Evolutionary conservation across 2,329 filamentous ascomycete genomes (phyloP), one percentile per base, ranked within the genome.

Genomic region (Pseudocercospora musae): DNA sequence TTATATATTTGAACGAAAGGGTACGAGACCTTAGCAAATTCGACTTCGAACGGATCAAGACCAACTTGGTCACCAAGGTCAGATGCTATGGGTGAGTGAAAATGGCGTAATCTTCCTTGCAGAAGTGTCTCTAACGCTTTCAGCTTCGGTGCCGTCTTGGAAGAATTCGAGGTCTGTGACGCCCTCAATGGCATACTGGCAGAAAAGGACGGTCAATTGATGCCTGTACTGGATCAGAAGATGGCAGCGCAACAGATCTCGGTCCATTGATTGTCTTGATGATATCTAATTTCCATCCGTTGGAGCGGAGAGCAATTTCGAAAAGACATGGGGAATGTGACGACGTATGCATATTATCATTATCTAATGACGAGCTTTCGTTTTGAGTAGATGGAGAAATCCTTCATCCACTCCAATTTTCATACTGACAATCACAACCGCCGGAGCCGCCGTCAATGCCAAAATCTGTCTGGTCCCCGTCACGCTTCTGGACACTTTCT

Each of bases 1-100:
- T 91, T 78, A 84, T 98, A 55, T 80, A 92, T 65, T 84, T 82
- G 50, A 88, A 95, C 75, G 85, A 89, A 25, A 82, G 89, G 65
- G 87, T 94, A 67, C 74, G 74, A 5, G 86, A 89, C 68, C 78
- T 96, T 37, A 62, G 54, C 18, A 59, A 58, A 21, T 21, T 42
- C 25, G 67, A 69, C 40, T 56, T 69, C 25, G 66, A 69, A 57
- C 58, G 62, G 15, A 57, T 69, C 55, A 68, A 69, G 54, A 58
- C 58, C 25, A 62, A 63, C 23, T 81, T 98, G 60, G 81, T 85
- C 69, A 84, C 84, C 60, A 97, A 96, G 78, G 87, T 96, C 62
- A 85, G 92, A 66, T 98, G 95, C 76, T 97, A 97, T 76, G 95
- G 95, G 90, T 94, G 79, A 72, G 89, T 84, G 4, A 3, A 25